Base-by-base conservation (phyloP, 2,329 filamentous ascomycete species). In the Ilyonectria sp. region DNA sequence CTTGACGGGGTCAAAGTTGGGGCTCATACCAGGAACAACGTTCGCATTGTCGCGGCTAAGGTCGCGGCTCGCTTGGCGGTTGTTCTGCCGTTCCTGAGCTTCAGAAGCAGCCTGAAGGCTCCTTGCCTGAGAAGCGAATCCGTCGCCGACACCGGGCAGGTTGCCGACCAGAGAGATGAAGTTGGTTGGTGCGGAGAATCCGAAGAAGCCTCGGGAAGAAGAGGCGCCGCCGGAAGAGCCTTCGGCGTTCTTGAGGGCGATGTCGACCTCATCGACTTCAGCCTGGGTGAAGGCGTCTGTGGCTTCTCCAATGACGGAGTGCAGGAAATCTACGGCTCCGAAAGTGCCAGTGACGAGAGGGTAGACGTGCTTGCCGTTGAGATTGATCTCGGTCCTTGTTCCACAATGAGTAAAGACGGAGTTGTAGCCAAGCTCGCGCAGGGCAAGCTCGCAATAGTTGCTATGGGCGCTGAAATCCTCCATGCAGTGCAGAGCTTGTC, bases 281-380 rank as follows among this genome's bases (percentile, higher is more conserved):
- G 93, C 94, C 78, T 96, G 93, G 2, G 93, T 93, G 76, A 96
- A 94, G 77, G 95, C 92, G 76, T 96, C 93, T 11, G 89, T 93
- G 35, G 93, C 93, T 79, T 95, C 93, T 64, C 92, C 88, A 55
- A 90, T 81, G 33, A 94, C 93, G 1, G 92, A 94, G 79, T 96
- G 93, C 71, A 95, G 83, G 78, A 96, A 96, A 79, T 95, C 93
- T 3, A 95, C 93, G 71, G 90, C 93, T 46, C 93, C 93, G 80
- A 96, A 96, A 11, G 81, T 82, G 49, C 90, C 90, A 1, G 93
- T 95, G 23, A 94, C 90, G 2, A 95, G 83, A 6, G 93, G 93
- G 72, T 87, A 95, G 9, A 94, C 86, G n/a, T 84, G 86, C 69
- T 89, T 89, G 52, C 92, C 92, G 47, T 82, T 86, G 31, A 82